Conservation (phyloP, 257 asterid genomes). For the Solanum sitiens region DNA sequence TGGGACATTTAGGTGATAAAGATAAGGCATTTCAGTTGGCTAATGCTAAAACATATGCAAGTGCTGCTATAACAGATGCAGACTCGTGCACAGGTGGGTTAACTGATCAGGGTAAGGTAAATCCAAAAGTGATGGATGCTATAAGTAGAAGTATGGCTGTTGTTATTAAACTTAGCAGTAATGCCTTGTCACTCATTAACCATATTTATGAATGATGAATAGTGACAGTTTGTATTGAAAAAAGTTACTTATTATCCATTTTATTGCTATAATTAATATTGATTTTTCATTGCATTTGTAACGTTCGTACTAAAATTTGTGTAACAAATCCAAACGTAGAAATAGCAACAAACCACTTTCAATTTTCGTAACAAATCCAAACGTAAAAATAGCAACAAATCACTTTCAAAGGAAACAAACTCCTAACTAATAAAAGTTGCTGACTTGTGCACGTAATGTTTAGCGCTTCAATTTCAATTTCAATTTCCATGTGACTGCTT, state of each 20-base stretch:
- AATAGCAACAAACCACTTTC: not conserved
- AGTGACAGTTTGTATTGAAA: not conserved
- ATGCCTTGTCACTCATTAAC: slow-evolving; percentile 54
- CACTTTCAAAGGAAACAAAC: not conserved
- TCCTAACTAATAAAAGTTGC: not conserved
- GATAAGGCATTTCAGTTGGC: slow-evolving; percentile 51
- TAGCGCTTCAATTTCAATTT: not conserved
- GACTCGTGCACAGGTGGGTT: slow-evolving; percentile 57
- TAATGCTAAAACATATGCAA: slow-evolving; percentile 63
- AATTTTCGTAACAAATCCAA: not conserved
- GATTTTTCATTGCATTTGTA: not conserved
- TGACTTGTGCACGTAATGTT: not conserved
- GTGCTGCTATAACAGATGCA: slow-evolving; percentile 68
- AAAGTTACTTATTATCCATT: not conserved
- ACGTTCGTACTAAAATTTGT: not conserved
- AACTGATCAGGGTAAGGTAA: slow-evolving; percentile 12
- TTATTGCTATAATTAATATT: not conserved
- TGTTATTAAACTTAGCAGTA: slow-evolving; percentile 33
- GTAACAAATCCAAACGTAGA: not conserved
- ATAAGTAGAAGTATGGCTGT: slow-evolving; percentile 15
- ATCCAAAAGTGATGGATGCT: slow-evolving; percentile 12
- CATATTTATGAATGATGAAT: slow-evolving; percentile 22
- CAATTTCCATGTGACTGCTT: not conserved
- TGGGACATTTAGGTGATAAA: slow-evolving; percentile 23
- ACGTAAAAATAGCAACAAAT: not conserved